Evolutionary conservation across 2,329 filamentous ascomycete genomes (phyloP).

Genomic region (Colletotrichum sp.): DNA sequence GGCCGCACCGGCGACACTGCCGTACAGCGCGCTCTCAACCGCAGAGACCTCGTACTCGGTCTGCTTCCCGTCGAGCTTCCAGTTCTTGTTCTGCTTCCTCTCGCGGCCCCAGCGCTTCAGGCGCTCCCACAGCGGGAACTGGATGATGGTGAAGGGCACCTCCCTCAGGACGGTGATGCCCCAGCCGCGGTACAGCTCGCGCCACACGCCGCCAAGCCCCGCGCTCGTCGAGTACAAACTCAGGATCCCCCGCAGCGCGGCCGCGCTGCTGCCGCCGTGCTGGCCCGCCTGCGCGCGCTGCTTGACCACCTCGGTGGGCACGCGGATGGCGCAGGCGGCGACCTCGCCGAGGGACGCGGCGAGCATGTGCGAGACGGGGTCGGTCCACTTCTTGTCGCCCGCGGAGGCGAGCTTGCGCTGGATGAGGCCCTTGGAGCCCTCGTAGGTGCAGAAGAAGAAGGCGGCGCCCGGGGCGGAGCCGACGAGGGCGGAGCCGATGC

Average conservation of each 20-base stretch:
- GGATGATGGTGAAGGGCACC: slow-evolving; percentile 95
- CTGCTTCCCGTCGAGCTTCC: background rate
- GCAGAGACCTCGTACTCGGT: slow-evolving; percentile 61
- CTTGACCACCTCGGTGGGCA: slow-evolving; percentile 97
- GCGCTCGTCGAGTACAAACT: slow-evolving; percentile 41
- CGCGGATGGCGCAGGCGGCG: slow-evolving; percentile 88
- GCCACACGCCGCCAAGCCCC: slow-evolving; percentile 67
- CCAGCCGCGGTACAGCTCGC: slow-evolving; percentile 91
- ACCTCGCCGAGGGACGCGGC: slow-evolving; percentile 89
- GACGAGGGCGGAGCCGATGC: slow-evolving; percentile 86
- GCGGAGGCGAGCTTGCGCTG: slow-evolving; percentile 33
- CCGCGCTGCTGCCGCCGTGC: slow-evolving; percentile 71
- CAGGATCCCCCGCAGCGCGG: slow-evolving; percentile 74
- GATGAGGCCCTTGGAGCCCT: slow-evolving; percentile 69
- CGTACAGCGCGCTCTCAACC: slow-evolving; percentile 82
- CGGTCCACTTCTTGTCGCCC: slow-evolving; percentile 22
- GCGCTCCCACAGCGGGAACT: slow-evolving; percentile 96
- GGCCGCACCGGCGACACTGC: slow-evolving; percentile 81
- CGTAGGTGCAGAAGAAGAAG: slow-evolving; percentile 97
- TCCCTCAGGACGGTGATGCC: slow-evolving; percentile 92
- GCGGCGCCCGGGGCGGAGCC: slow-evolving; percentile 93
- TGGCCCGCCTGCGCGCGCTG: slow-evolving; percentile 91
- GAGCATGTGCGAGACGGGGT: slow-evolving; percentile 68
- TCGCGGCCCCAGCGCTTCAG: slow-evolving; percentile 76
- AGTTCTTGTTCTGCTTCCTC: slow-evolving; percentile 26